Evolutionary conservation across 2,329 filamentous ascomycete genomes (phyloP).

Genomic region (Paradendryphiella salina): DNA sequence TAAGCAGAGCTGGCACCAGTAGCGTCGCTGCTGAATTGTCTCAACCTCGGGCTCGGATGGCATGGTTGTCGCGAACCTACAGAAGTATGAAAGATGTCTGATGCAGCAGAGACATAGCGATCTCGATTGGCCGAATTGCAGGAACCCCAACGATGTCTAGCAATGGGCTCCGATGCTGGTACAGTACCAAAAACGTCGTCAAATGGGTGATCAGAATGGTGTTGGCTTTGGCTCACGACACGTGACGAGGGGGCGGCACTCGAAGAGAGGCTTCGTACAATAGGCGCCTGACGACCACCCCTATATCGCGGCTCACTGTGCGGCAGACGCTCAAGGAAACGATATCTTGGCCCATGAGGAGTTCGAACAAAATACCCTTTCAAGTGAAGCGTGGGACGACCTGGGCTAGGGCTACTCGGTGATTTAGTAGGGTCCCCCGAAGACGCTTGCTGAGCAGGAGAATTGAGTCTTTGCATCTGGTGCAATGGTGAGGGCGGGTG

Average conservation of each 20-base stretch:
- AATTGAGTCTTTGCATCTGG: constrained; percentile 21
- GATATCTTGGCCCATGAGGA: neutral
- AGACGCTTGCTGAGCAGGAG: constrained; percentile 8
- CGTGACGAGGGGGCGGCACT: constrained; percentile 21
- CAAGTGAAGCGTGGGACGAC: constrained; percentile 1
- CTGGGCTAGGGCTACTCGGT: neutral
- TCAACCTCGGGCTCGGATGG: neutral
- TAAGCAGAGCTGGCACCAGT: constrained; percentile 37
- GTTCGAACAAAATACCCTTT: constrained; percentile 14
- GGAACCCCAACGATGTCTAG: neutral
- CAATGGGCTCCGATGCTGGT: constrained; percentile 1
- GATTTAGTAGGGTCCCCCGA: constrained; percentile 5
- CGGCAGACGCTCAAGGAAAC: constrained; percentile 14
- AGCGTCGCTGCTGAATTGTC: constrained; percentile 29
- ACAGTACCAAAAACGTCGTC: constrained; percentile 25
- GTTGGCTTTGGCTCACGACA: constrained; percentile 2
- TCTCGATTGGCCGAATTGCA: neutral
- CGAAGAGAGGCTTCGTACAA: constrained; percentile 32
- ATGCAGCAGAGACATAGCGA: neutral
- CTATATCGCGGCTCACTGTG: constrained; percentile 30
- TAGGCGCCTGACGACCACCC: constrained; percentile 8
- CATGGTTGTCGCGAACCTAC: neutral
- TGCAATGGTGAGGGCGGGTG: constrained; percentile 23
- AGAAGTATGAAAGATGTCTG: neutral
- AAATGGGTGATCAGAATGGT: constrained; percentile 2